A percentile compares a stretch with the other conserved stretches of the same genome.
These are phyloP conservation scores for Mrakia gelida DNA, from an alignment of 768 basidiomycete genomes.

Conservation along the genomic window DNA sequence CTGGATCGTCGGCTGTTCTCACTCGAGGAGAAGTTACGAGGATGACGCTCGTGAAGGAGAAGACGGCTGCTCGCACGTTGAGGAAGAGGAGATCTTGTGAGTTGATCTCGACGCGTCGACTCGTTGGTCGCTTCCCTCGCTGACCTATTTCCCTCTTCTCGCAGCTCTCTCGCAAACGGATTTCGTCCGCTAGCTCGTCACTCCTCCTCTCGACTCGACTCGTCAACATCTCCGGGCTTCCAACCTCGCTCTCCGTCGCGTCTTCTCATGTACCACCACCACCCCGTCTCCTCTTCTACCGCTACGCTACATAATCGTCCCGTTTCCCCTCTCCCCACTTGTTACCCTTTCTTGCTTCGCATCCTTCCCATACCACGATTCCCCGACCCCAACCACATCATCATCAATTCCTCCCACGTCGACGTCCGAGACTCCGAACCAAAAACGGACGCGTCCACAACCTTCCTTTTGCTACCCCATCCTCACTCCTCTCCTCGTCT, in stretches of 20 bases:
- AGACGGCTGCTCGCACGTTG: background rate
- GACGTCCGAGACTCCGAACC: background rate
- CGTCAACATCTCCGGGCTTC: background rate
- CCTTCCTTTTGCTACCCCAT: background rate
- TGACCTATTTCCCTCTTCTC: background rate
- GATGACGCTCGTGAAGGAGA: constrained; percentile 18
- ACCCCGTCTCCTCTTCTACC: too few species aligned
- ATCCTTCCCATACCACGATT: background rate
- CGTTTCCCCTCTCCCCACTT: background rate
- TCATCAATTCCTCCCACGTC: background rate
- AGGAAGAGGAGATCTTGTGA: constrained; percentile 17
- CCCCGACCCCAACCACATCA: too few species aligned
- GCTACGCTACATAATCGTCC: background rate
- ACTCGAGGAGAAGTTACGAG: constrained; percentile 9
- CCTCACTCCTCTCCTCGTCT: background rate
- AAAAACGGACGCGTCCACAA: background rate
- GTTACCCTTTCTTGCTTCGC: background rate
- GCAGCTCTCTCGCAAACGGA: background rate
- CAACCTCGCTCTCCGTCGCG: background rate
- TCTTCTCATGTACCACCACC: background rate
- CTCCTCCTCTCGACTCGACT: background rate
- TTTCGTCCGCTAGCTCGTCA: background rate
- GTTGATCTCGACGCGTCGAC: background rate
- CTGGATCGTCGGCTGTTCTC: background rate
- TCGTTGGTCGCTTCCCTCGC: background rate